Evolutionary conservation across 306 rosid genomes (phyloP), one percentile per base, ranked within the genome.

Genomic region (Cucurbita moschata): DNA sequence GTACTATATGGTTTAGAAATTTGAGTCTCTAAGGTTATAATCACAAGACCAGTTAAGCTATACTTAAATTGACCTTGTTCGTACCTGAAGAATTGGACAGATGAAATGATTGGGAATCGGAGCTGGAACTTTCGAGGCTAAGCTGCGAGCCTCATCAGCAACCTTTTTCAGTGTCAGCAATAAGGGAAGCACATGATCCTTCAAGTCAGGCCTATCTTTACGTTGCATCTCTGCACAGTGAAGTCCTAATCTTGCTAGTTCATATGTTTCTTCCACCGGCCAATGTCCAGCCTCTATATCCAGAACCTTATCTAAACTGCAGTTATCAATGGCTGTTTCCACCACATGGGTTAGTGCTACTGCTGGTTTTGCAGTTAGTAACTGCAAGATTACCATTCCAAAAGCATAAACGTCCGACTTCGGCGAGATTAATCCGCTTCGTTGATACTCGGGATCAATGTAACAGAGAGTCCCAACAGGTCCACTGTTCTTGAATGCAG

Each of bases 381-480:
- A 76, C 82, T 95, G 99, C 79, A 95, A 74, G 71, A 95, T 85
- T 77, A 95, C 96, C 84, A 95, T 86, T 75, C 99, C 99, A 52
- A 91, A 88, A 50, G 97, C 97, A 82, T 95, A 95, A 15, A 95
- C 97, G 73, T 95, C 99, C 3, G 99, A 95, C 57, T 85, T 80
- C 8, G 90, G 83, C 78, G 97, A 91, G 80, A 89, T 19, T 63
- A 75, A 11, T 5, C 99, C 99, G 5, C 85, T 84, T 75, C 99
- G 80, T 82, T 95, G 99, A 57, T 91, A 95, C 89, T 95, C 99
- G 0, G 99, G 99, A 80, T 95, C 99, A 19, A 95, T 89, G 82
- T 95, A 95, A 81, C 88, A 80, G 35, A 91, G 85, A 68, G 99
- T 91, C 2, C 99, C 99, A 64, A 88, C 99, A 30, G 89, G 97